Evolutionary conservation across 2,329 filamentous ascomycete genomes (phyloP), one percentile per base, ranked within the genome.

Genomic region (Exserohilum turcica): DNA sequence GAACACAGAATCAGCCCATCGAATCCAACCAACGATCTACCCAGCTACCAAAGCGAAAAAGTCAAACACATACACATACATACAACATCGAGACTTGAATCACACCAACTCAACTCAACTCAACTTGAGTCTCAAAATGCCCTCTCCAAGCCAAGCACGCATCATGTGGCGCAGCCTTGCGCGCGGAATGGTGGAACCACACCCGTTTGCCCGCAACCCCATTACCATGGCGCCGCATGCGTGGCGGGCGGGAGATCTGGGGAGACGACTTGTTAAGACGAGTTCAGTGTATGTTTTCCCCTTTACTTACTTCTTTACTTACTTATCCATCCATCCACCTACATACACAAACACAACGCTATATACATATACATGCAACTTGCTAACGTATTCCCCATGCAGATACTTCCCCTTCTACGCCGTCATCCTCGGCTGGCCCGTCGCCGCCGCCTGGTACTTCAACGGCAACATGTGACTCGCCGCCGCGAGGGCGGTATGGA

Each of bases 181-280:
- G 19, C 64, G 64, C 54, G 61, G 67, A 56, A 68, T 74, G 57
- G 64, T 68, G 3, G 73, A 75, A 44, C 66, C 71, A 2, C 73
- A 74, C 57, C 73, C 73, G 5, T 70, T 70, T 50, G 65, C 63
- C 5, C 68, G 73, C 38, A 68, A 67, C 54, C 69, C 72, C 1
- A 46, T 65, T 1, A 60, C 64, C 48, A 54, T 59, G 24, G 33
- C 58, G 24, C 50, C 70, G 1, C 69, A 72, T 24, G 35, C 67
- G 8, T 63, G 68, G 33, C 59, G 65, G 33, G 67, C 59, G 12
- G 55, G 52, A 8, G 57, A 65, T 29, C 64, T 69, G 35, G 56
- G 57, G 36, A 65, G 61, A 43, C 61, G 58, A 21, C 2, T 73
- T 0, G 48, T 47, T 1, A 56, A 66, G 31, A 69, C 70, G 6